phyloP scores from a whole-genome alignment of 129 eudicot species.

The Pittosporum tobira region DNA sequence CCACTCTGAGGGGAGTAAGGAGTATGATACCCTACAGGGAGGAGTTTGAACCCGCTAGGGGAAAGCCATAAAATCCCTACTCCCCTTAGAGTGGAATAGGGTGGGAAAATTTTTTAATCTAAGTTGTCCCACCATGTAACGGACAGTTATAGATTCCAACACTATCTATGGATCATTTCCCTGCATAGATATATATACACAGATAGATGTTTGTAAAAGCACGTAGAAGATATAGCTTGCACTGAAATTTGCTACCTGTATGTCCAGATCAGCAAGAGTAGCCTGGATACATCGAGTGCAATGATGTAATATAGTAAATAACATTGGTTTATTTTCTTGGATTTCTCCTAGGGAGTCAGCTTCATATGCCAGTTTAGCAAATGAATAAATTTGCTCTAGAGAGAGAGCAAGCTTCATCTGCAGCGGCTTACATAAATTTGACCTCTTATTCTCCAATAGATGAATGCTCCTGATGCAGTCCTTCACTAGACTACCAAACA shows the following conservation, averaged over 20 bases:
- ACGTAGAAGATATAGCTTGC: slow-evolving; percentile 7
- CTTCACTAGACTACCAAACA: slow-evolving; percentile 29
- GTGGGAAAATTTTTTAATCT: too few species aligned
- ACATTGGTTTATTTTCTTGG: slow-evolving; percentile 34
- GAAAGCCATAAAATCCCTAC: too few species aligned
- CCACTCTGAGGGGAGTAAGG: too few species aligned
- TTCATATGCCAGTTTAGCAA: slow-evolving; percentile 53
- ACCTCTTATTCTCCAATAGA: slow-evolving; percentile 43
- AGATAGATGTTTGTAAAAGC: slow-evolving; percentile 5
- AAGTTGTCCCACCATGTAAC: too few species aligned
- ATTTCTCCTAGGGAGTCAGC: slow-evolving; percentile 31
- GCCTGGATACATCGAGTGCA: slow-evolving; percentile 35
- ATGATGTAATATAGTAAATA: slow-evolving; percentile 30
- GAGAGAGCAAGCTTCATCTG: slow-evolving; percentile 71
- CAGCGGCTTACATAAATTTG: slow-evolving; percentile 46
- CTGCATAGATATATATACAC: too few species aligned
- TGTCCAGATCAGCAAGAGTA: slow-evolving; percentile 48
- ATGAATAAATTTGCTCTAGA: slow-evolving; percentile 51
- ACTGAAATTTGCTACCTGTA: slow-evolving; percentile 40
- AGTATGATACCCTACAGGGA: too few species aligned
- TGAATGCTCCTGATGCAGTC: slow-evolving; percentile 59
- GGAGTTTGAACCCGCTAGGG: too few species aligned
- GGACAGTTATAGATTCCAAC: too few species aligned
- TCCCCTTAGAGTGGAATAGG: too few species aligned
- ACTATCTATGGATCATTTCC: too few species aligned